phyloP scores from a whole-genome alignment of 2,329 filamentous ascomycete genomes.

The Xylariales sp. region DNA sequence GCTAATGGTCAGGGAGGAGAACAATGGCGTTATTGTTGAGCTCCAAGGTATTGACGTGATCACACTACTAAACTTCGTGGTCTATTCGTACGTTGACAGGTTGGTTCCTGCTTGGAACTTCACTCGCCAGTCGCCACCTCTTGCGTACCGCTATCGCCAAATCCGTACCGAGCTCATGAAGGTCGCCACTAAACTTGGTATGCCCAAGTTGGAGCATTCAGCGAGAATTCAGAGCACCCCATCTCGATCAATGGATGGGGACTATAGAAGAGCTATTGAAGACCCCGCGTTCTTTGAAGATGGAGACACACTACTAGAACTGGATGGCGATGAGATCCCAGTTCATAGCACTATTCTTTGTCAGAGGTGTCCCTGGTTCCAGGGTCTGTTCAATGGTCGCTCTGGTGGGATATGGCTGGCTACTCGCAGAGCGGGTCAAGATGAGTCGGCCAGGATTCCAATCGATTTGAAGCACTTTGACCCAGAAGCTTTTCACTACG shows the following conservation, averaged over 20 bases:
- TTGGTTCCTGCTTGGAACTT: conserved; percentile 85
- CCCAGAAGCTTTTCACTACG: conserved; percentile 67
- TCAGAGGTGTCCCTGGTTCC: conserved; percentile 85
- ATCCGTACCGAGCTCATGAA: conserved; percentile 85
- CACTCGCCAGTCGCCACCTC: conserved; percentile 57
- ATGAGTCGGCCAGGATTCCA: conserved; percentile 31
- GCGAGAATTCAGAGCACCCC: conserved; percentile 70
- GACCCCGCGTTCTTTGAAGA: conserved; percentile 71
- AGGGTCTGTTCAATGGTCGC: conserved; percentile 83
- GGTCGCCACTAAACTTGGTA: conserved; percentile 64
- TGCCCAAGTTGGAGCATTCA: conserved; percentile 69
- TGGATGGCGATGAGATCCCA: conserved; percentile 66
- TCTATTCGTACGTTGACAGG: conserved; percentile 77
- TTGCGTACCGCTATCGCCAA: conserved; percentile 71
- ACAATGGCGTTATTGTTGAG: conserved; percentile 52
- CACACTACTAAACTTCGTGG: conserved; percentile 71
- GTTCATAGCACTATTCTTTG: conserved; percentile 79
- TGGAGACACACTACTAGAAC: conserved; percentile 73
- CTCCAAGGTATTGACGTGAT: conserved; percentile 72
- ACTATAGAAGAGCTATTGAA: conserved; percentile 65
- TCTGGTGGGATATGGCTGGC: conserved; percentile 81
- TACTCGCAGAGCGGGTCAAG: conserved; percentile 50
- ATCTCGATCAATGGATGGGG: conserved; percentile 57
- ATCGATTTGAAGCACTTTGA: conserved; percentile 83
- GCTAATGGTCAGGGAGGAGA: conserved; percentile 48